Percentiles rank a stretch among this genome's conserved stretches.
phyloP scores from a whole-genome alignment of 1,139 yeast genomes.

The Taphrina wiesneri region DNA sequence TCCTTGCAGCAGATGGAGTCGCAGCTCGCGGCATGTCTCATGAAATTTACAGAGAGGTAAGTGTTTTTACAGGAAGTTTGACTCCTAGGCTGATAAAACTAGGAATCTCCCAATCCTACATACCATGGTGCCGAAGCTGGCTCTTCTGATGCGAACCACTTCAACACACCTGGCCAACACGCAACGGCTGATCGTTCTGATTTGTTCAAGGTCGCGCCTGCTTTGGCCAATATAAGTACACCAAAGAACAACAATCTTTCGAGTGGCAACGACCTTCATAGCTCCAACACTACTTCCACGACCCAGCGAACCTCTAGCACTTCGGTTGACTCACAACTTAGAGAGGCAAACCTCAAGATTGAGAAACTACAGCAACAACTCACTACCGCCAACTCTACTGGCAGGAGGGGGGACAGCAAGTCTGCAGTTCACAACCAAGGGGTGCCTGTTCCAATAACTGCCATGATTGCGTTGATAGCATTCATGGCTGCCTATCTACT shows the following conservation, averaged over 20 bases:
- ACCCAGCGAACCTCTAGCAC: not conserved
- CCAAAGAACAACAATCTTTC: not conserved
- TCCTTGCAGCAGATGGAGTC: slow-evolving; percentile 45
- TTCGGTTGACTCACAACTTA: slow-evolving; percentile 3
- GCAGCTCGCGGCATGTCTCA: slow-evolving; percentile 9
- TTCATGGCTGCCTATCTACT: slow-evolving; percentile 64
- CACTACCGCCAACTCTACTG: slow-evolving; percentile 33
- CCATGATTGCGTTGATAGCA: slow-evolving; percentile 56
- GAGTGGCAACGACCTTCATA: not conserved
- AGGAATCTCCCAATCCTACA: slow-evolving; percentile 32
- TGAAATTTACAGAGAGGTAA: slow-evolving; percentile 8
- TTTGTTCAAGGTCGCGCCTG: slow-evolving; percentile 9
- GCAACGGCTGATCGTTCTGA: not conserved
- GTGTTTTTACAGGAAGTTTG: not conserved
- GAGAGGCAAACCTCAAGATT: slow-evolving; percentile 38
- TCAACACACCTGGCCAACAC: not conserved
- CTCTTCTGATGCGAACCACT: slow-evolving; percentile 34
- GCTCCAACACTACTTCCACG: not conserved
- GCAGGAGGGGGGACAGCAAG: slow-evolving; percentile 40
- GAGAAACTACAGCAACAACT: slow-evolving; percentile 39
- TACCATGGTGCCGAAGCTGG: slow-evolving; percentile 35
- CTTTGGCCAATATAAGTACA: not conserved
- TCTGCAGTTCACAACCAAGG: slow-evolving; percentile 45
- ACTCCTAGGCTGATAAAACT: not conserved
- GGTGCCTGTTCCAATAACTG: slow-evolving; percentile 56